These are phyloP conservation scores for Grifola frondosa DNA, from an alignment of 1,284 basidiomycete genomes.

Conservation along the genomic window DNA sequence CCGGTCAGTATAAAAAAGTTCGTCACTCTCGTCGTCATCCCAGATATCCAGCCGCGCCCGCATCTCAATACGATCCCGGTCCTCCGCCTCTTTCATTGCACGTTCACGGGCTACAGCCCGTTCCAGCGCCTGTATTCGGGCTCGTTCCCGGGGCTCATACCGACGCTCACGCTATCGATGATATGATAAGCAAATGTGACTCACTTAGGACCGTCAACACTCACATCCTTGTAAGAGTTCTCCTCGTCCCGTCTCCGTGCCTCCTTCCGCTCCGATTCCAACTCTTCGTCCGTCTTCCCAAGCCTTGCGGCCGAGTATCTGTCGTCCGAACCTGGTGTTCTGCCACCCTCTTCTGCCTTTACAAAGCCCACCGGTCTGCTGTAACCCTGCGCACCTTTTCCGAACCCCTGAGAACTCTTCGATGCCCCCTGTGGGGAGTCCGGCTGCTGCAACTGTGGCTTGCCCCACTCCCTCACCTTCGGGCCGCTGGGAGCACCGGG, in stretches of 20 bases:
- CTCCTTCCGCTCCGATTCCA: constrained; percentile 77
- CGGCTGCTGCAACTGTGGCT: constrained; percentile 46
- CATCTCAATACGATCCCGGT: constrained; percentile 71
- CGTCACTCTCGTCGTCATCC: constrained; percentile 91
- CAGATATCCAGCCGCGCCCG: constrained; percentile 72
- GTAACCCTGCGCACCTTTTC: constrained; percentile 73
- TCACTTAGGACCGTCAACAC: constrained; percentile 30
- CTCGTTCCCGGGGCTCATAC: constrained; percentile 78
- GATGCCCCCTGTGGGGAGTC: constrained; percentile 13
- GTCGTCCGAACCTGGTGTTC: constrained; percentile 36
- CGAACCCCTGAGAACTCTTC: constrained; percentile 45
- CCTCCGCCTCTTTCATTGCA: constrained; percentile 71
- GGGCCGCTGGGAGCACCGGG: constrained; percentile 62
- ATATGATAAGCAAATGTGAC: constrained; percentile 5
- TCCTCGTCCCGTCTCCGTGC: constrained; percentile 75
- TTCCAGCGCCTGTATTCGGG: constrained; percentile 72
- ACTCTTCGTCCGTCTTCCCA: constrained; percentile 80
- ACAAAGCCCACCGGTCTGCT: constrained; percentile 80
- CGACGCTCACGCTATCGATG: constrained; percentile 69
- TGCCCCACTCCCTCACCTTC: constrained; percentile 75
- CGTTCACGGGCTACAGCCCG: constrained; percentile 72
- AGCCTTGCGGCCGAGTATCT: constrained; percentile 36
- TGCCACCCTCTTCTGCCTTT: constrained; percentile 54
- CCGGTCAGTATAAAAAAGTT: constrained; percentile 85
- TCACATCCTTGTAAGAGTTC: constrained; percentile 79